Base-by-base conservation (phyloP, 108 stramenopile genomes). In the Nitzschia sp. region DNA sequence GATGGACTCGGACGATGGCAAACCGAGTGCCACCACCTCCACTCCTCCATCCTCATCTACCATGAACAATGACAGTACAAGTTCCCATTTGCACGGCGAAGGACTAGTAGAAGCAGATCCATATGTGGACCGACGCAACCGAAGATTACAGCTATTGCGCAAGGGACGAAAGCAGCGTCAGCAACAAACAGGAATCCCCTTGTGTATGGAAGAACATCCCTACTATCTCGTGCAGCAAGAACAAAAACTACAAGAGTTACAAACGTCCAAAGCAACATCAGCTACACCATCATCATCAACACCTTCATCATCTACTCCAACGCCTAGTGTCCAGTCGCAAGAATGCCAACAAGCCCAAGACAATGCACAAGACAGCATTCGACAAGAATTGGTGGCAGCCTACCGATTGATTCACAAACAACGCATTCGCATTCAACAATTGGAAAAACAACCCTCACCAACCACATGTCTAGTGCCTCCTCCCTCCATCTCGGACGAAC, bases 201-300 rank as follows among this genome's bases (percentile, higher is more conserved):
- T 54, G 11, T 54, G 53, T 54, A 14, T 58, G 57, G 57, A 62
- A 10, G 61, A 62, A 20, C 61, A 62, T 46, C 61, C 61, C 20
- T 62, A 62, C 10, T 43, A 62, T 46, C 40, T 62, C 42, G 41
- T 42, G 21, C 41, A 62, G 44, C 61, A 46, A 44, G 61, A 62
- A 46, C 17, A 39, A 62, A 62, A 62, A 46, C 12, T 62, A 22
- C 41, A 44, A 46, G 7, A 12, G 19, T 14, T 62, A 3, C 37
- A 62, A 19, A 1, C n/a, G n/a, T n/a, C 2, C 2, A 48, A 17
- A 48, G 6, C 46, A 17, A 48, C 46, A 2, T 1, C 46, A 38
- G 3, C 29, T 17, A 14, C 38, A 12, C 3, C 26, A 58, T 37
- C 29, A 40, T 58, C 57, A 7, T 5, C 57, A 12, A 38, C 57